These are phyloP conservation scores for Guadua angustifolia DNA, from an alignment of 176 grass and related monocot genomes.

Conservation along the genomic window DNA sequence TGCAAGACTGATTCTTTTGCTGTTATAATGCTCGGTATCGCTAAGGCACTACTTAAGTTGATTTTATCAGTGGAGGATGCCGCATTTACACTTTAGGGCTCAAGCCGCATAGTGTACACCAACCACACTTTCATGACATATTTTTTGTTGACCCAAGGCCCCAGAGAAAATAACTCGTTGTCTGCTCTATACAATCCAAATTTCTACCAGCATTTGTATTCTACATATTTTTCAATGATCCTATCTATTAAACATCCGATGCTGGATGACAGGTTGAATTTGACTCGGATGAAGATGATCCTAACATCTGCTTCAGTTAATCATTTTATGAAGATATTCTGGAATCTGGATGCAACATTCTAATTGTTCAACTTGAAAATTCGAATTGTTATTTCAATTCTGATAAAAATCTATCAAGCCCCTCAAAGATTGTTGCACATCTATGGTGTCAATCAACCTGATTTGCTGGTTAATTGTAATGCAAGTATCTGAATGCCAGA, in stretches of 20 bases:
- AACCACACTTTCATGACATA: constrained; percentile 10
- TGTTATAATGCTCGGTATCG: not conserved
- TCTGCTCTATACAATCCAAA: not conserved
- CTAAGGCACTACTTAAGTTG: not conserved
- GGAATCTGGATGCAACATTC: too few species aligned
- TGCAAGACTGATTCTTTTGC: not conserved
- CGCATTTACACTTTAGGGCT: not conserved
- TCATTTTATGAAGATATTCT: too few species aligned
- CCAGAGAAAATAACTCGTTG: not conserved
- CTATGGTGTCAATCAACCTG: not conserved
- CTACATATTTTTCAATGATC: not conserved
- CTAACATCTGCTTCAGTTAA: constrained; percentile 26
- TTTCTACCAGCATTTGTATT: not conserved
- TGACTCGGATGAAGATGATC: constrained; percentile 77
- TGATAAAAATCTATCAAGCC: too few species aligned
- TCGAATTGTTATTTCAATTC: not conserved
- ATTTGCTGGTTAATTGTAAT: constrained; percentile 18
- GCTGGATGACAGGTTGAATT: constrained; percentile 71
- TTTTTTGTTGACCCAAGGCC: not conserved
- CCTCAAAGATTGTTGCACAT: not conserved
- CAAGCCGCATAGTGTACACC: not conserved
- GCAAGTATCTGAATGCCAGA: not conserved
- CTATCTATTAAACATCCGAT: constrained; percentile 6
- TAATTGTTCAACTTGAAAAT: too few species aligned
- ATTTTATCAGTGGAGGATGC: not conserved